Evolutionary conservation across 2,329 filamentous ascomycete species (phyloP).

Genomic region (Colletotrichum sp.): DNA sequence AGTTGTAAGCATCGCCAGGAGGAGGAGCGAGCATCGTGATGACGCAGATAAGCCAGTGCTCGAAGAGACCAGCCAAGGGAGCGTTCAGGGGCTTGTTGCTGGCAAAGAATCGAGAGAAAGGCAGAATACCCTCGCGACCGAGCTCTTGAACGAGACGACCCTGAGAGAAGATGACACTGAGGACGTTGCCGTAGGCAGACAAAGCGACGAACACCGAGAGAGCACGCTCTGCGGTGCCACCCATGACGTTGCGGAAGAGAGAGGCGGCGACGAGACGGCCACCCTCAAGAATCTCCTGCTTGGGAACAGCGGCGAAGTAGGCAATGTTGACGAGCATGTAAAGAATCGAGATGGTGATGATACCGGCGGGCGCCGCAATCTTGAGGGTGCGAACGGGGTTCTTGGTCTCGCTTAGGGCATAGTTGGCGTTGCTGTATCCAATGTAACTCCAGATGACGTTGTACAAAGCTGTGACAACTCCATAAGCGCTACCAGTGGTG

Average conservation of each 20-base stretch:
- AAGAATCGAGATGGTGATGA: conserved; percentile 61
- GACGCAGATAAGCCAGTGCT: conserved; percentile 68
- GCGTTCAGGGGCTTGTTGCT: conserved; percentile 69
- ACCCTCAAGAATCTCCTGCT: conserved; percentile 55
- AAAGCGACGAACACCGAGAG: conserved; percentile 71
- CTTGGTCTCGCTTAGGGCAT: conserved; percentile 68
- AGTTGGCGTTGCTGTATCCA: conserved; percentile 73
- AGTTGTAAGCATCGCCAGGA: conserved; percentile 27
- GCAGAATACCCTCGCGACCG: conserved; percentile 69
- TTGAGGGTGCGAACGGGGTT: conserved; percentile 70
- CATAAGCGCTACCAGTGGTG: conserved; percentile 69
- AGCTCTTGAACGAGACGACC: conserved; percentile 70
- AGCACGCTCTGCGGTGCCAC: conserved; percentile 58
- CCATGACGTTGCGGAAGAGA: conserved; percentile 63
- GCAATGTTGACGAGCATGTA: conserved; percentile 73
- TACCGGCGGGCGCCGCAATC: conserved; percentile 66
- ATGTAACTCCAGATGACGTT: conserved; percentile 76
- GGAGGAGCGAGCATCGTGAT: conserved; percentile 72
- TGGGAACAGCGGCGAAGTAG: conserved; percentile 66
- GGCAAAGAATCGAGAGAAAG: conserved; percentile 66
- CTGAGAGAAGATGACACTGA: conserved; percentile 73
- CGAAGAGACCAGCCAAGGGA: conserved; percentile 64
- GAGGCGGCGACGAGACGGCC: conserved; percentile 58
- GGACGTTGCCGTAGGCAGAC: conserved; percentile 71
- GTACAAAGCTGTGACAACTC: conserved; percentile 72